Evolutionary conservation across 2,329 filamentous ascomycete species (phyloP).

Genomic region (Fusarium sacchari): DNA sequence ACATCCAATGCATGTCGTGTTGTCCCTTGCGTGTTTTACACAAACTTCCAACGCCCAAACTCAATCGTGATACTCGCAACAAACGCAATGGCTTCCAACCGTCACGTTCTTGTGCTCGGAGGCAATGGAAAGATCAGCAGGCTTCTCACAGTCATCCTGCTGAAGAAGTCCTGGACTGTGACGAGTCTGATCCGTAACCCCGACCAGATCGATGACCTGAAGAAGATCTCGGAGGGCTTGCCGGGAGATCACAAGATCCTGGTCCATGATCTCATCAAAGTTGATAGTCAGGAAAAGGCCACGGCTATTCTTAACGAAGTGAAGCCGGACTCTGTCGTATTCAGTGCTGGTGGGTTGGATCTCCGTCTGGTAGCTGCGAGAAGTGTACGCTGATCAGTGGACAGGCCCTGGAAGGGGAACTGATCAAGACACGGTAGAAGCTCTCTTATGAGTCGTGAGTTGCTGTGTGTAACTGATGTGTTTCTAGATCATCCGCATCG

Average conservation of each 20-base stretch:
- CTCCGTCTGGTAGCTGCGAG: background rate
- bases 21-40: slow-evolving; percentile 14
- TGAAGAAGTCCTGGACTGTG: slow-evolving; percentile 75
- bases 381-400: slow-evolving; percentile 11
- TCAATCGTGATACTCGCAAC: background rate
- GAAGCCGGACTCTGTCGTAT: slow-evolving; percentile 70
- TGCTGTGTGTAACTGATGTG: slow-evolving; percentile 7
- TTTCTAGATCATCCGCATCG: slow-evolving; percentile 39
- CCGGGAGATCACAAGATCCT: slow-evolving; percentile 71
- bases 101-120: slow-evolving; percentile 73
- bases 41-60: background rate
- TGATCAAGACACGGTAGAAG: slow-evolving; percentile 51
- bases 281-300: slow-evolving; percentile 67
- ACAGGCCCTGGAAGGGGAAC: slow-evolving; percentile 46
- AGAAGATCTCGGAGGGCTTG: slow-evolving; percentile 64
- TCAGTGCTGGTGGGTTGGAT: slow-evolving; percentile 59
- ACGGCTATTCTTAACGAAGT: slow-evolving; percentile 64
- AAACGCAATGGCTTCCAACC: slow-evolving; percentile 28
- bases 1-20: background rate
- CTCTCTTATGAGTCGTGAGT: background rate
- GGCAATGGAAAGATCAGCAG: slow-evolving; percentile 80
- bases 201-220: slow-evolving; percentile 69
- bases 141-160: slow-evolving; percentile 74
- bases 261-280: slow-evolving; percentile 73
- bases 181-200: slow-evolving; percentile 77